Conservation (phyloP, 2,329 filamentous ascomycete genomes). For the Didymella exigua region DNA sequence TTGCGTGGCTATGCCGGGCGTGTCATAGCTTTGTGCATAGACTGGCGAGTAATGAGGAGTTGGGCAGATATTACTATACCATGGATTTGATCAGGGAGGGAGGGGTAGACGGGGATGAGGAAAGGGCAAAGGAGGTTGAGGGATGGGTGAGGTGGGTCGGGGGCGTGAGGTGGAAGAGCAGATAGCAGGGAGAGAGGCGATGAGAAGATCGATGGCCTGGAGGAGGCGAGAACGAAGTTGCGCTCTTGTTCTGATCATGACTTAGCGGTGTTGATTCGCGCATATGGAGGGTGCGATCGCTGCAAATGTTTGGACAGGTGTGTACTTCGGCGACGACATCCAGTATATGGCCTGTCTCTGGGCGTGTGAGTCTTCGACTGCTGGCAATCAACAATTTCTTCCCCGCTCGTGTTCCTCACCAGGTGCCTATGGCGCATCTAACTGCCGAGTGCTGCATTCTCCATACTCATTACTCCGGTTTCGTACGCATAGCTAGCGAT, state of each 20-base stretch:
- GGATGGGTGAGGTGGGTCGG: slow-evolving; percentile 76
- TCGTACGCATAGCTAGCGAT: background rate
- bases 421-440: background rate
- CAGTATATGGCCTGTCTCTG: background rate
- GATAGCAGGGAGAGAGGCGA: background rate
- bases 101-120: slow-evolving; percentile 68
- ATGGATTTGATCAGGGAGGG: slow-evolving; percentile 72
- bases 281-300: background rate
- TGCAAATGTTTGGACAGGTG: background rate
- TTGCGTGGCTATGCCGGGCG: slow-evolving; percentile 84
- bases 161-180: slow-evolving; percentile 72
- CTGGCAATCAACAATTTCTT: background rate
- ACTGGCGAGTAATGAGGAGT: slow-evolving; percentile 75
- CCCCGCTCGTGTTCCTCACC: background rate
- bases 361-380: background rate
- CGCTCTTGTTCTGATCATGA: background rate
- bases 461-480: background rate
- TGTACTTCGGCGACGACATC: background rate
- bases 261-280: background rate
- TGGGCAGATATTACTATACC: slow-evolving; percentile 74
- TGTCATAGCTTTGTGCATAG: slow-evolving; percentile 84
- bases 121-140: slow-evolving; percentile 72
- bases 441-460: background rate
- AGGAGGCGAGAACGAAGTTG: no score
- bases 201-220: background rate